These are phyloP conservation scores for Asterella californica DNA, from an alignment of 225 moss, liverwort and hornwort genomes.

Conservation along the genomic window DNA sequence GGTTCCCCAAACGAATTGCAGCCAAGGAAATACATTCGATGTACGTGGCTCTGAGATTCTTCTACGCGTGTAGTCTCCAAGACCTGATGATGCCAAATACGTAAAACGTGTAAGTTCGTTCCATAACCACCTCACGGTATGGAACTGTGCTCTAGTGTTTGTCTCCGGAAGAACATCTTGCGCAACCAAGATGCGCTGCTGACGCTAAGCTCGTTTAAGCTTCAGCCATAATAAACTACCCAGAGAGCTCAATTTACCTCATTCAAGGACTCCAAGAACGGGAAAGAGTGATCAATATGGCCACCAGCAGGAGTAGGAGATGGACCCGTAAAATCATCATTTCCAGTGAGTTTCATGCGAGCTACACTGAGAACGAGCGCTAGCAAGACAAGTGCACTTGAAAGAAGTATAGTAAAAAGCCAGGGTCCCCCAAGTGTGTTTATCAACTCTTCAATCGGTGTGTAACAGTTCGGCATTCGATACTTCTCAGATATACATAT, in stretches of 20 bases:
- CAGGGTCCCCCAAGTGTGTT: conserved; percentile 91
- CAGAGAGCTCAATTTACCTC: conserved; percentile 55
- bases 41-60: conserved; percentile 93
- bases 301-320: conserved; percentile 66
- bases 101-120: not conserved
- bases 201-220: too few relatives aligned
- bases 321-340: conserved; percentile 93
- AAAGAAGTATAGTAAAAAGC: conserved; percentile 79
- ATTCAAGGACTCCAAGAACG: conserved; percentile 92
- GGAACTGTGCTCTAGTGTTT: not conserved
- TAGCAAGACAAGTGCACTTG: conserved; percentile 75
- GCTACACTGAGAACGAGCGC: conserved; percentile 95
- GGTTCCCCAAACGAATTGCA: conserved; percentile 93
- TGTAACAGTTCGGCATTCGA: conserved; percentile 92
- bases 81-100: conserved; percentile 48
- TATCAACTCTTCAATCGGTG: conserved; percentile 87
- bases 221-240: too few relatives aligned
- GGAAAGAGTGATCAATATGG: conserved; percentile 89
- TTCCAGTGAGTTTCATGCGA: conserved; percentile 89
- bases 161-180: too few relatives aligned
- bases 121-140: not conserved
- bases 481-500: conserved; percentile 80
- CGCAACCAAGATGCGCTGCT: too few relatives aligned
- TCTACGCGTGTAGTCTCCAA: conserved; percentile 88
- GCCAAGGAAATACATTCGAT: conserved; percentile 95